Evolutionary conservation across 768 basidiomycete species (phyloP), one percentile per base, ranked within the genome.

Genomic region (Paxillus rubicundulus): DNA sequence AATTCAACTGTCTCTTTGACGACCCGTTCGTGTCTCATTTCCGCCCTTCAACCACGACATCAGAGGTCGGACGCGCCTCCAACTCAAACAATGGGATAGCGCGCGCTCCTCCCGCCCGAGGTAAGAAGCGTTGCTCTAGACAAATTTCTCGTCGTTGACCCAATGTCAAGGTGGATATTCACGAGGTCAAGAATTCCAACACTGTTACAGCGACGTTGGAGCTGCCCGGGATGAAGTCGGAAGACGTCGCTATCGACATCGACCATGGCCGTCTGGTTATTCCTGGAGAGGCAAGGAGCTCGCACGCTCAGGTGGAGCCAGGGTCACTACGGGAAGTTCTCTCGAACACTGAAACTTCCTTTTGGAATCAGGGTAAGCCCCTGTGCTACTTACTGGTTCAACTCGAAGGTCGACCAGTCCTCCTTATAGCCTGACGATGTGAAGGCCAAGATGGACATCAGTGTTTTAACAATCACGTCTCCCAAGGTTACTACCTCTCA

Each of bases 161-260:
- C 30, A 9, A 16, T 37, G 27, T 14, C 9, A 76, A 73, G 39
- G 58, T 82, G 70, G 74, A 84, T 55, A 47, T 83, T 2, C 69
- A 76, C 47, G 78, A 81, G 59, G 70, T 74, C 46, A 55, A 69
- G 14, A 69, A 73, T 1, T 59, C 61, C 17, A 75, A 76, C 55
- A 52, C 58, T n/a, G 74, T 82, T 20, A 79, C 76, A 2, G 80
- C 79, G 8, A 74, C 74, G 6, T 80, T 84, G 50, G 84, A 83
- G 58, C 65, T 82, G 2, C 82, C 82, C 5, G 81, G 82, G 9
- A 61, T 82, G 47, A 77, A 72, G 48, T 77, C 79, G 48, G 74
- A 78, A 39, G 70, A 74, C 46, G 71, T 82, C 39, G 58, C 66
- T 34, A 76, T 82, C 45, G 74, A 81, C 46, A 62, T 81, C 18